Evolutionary conservation across 805 yeast genomes (phyloP), one percentile per base, ranked within the genome.

Genomic region (Hanseniaspora meyeri): DNA sequence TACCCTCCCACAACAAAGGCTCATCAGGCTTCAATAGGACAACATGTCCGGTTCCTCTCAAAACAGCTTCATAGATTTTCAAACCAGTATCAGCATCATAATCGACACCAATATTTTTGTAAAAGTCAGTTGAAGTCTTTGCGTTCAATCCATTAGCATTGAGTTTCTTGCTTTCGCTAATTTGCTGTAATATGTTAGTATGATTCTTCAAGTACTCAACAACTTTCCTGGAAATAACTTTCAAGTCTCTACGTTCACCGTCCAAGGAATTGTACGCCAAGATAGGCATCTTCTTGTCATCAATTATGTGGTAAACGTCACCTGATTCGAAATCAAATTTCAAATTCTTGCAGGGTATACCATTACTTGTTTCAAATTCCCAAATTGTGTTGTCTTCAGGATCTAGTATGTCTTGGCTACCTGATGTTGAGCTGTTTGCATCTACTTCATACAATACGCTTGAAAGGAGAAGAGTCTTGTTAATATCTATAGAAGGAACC

Each of bases 1-100:
- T 76, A 4, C 97, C 97, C 59, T 85, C 89, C 97, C 97, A 91
- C 50, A 86, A 80, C 68, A 90, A 77, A 0, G 96, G 95, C 63
- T 87, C 87, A 2, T 83, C 76, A 0, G 95, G 89, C 62, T 87
- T 82, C 4, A 90, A 68, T 0, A 87, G 83, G 31, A 89, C 63
- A 14, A 87, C 77, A 60, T 86, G 87, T 0, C 88, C 86, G 31
- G 73, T 66, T 27, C 66, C 62, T 46, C 65, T 66, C 38, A 68
- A 53, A 56, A 63, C 65, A 24, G 52, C 39, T 48, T 67, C 69
- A 27, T 46, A 51, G 36, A 51, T 43, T 17, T 36, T 43, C 9
- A 51, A 43, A 19, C 43, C 27, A 31, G 24, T 42, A 24, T 50
- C 48, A 9, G 32, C 38, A 50, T 49, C 34, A n/a, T 49, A 31